Evolutionary conservation across 2,329 filamentous ascomycete genomes (phyloP).

Genomic region (Pseudomassariella vexata): DNA sequence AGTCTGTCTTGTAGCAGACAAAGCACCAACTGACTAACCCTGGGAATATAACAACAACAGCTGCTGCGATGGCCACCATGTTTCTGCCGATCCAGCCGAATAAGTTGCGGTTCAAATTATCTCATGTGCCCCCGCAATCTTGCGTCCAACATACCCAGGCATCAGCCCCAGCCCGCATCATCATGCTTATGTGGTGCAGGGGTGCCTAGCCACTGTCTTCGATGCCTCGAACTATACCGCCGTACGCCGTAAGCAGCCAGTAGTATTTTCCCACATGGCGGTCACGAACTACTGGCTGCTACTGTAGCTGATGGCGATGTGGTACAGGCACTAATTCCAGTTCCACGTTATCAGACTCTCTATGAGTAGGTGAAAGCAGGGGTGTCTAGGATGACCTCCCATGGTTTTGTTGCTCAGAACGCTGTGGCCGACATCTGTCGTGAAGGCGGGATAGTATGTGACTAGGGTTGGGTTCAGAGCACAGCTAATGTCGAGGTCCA

Average conservation of each 20-base stretch:
- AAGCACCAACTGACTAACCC: too few relatives aligned
- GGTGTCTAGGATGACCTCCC: slow-evolving; percentile 61
- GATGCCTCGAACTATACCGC: slow-evolving; percentile 15
- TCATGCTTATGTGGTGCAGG: slow-evolving; percentile 21
- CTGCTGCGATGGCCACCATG: too few relatives aligned
- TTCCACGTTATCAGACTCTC: slow-evolving; percentile 59
- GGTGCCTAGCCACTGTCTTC: slow-evolving; percentile 9
- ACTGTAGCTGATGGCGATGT: slow-evolving; percentile 70
- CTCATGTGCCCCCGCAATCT: slow-evolving; percentile 20
- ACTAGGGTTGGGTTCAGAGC: neutral
- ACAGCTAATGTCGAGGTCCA: slow-evolving; percentile 58
- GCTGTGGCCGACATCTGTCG: slow-evolving; percentile 40
- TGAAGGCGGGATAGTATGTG: slow-evolving; percentile 61
- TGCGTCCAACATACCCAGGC: slow-evolving; percentile 24
- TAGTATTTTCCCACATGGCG: slow-evolving; percentile 66
- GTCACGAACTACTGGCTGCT: slow-evolving; percentile 66
- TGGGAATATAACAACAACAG: too few relatives aligned
- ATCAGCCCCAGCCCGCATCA: slow-evolving; percentile 16
- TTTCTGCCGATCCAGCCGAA: slow-evolving; percentile 24
- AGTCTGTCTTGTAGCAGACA: too few relatives aligned
- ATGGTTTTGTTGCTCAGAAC: slow-evolving; percentile 58
- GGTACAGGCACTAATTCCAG: slow-evolving; percentile 62
- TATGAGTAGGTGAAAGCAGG: slow-evolving; percentile 64
- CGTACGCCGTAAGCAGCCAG: slow-evolving; percentile 9
- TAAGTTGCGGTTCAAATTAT: slow-evolving; percentile 22